A percentile compares a stretch with the other conserved stretches of the same genome.
phyloP scores from a whole-genome alignment of 2,329 filamentous ascomycete genomes.

The Talaromyces sp. region DNA sequence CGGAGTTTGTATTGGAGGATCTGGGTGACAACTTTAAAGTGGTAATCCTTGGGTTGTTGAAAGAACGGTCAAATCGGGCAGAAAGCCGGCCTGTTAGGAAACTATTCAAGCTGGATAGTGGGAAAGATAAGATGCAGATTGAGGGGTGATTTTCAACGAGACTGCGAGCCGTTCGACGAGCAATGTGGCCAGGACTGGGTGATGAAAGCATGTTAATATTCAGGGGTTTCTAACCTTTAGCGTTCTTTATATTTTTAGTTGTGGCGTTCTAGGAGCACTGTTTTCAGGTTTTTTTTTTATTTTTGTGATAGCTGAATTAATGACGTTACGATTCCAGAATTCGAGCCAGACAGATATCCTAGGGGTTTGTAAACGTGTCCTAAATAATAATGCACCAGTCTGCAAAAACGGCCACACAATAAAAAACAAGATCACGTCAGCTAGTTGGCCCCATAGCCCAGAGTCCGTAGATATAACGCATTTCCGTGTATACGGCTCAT shows the following conservation, averaged over 20 bases:
- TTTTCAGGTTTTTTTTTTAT: not conserved
- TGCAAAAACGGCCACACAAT: too few relatives aligned
- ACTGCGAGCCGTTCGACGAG: not conserved
- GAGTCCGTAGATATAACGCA: not conserved
- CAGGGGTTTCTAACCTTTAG: too few relatives aligned
- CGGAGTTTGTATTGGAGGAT: conserved; percentile 1
- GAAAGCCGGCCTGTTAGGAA: conserved; percentile 2
- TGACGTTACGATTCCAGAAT: not conserved
- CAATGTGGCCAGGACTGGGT: not conserved
- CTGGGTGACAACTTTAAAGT: conserved; percentile 3
- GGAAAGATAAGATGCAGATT: not conserved
- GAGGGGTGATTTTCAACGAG: not conserved
- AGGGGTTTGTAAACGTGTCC: not conserved
- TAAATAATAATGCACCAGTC: not conserved
- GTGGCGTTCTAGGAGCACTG: not conserved
- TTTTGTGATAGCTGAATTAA: not conserved
- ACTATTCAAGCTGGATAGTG: not conserved
- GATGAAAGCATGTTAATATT: not conserved
- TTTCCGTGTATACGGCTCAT: not conserved
- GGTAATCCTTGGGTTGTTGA: conserved; percentile 5
- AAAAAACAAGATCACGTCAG: too few relatives aligned
- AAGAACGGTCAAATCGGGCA: conserved; percentile 1
- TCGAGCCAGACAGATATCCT: not conserved
- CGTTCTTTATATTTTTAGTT: not conserved
- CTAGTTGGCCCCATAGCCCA: not conserved